Conservation (phyloP, 805 yeast genomes). For the Starmerella geochares region DNA sequence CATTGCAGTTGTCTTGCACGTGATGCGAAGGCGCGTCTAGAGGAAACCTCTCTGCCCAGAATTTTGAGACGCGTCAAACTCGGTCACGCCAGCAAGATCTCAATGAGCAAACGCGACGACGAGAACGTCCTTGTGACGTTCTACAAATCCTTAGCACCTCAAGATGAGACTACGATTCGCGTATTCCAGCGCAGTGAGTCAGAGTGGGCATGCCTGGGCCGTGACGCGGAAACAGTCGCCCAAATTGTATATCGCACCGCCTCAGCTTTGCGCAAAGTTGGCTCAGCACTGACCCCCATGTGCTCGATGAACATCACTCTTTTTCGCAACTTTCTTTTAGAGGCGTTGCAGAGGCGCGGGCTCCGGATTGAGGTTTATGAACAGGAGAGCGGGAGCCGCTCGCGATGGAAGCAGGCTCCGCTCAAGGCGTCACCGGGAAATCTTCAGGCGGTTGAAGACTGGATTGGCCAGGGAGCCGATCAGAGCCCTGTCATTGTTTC, state of each 20-base stretch:
- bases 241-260: constrained; percentile 74
- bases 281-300: constrained; percentile 34
- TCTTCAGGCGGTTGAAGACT: constrained; percentile 62
- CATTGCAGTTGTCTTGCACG: no score
- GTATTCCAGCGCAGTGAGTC: constrained; percentile 67
- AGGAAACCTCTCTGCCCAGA: not conserved
- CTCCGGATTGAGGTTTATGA: constrained; percentile 73
- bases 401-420: constrained; percentile 45
- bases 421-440: constrained; percentile 81
- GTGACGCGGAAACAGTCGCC: constrained; percentile 75
- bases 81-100: not conserved
- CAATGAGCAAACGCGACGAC: constrained; percentile 33
- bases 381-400: constrained; percentile 32
- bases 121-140: constrained; percentile 33
- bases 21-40: not conserved
- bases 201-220: constrained; percentile 62
- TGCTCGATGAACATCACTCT: constrained; percentile 64
- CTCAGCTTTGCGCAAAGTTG: constrained; percentile 55
- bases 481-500: constrained; percentile 49
- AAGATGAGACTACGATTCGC: constrained; percentile 37
- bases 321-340: constrained; percentile 51
- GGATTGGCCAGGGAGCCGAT: constrained; percentile 42
- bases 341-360: constrained; percentile 59
- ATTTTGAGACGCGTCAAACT: not conserved
- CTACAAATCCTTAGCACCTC: constrained; percentile 19